Conservation (phyloP, 2,329 filamentous ascomycete genomes). For the Pyricularia sp. region DNA sequence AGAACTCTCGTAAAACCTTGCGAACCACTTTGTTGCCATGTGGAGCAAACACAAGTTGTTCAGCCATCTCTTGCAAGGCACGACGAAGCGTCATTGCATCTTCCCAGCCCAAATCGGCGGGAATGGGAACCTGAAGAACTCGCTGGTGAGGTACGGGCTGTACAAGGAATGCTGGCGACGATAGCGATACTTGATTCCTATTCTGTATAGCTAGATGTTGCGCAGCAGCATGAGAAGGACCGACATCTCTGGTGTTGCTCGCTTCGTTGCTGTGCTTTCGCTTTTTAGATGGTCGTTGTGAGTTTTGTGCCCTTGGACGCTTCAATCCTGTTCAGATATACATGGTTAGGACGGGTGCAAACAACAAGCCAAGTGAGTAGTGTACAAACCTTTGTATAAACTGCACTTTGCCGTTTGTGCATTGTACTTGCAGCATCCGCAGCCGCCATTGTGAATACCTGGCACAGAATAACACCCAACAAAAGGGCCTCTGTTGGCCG, state of each 20-base stretch:
- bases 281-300: not conserved
- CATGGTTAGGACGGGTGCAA: not conserved
- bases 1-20: not conserved
- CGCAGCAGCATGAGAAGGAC: not conserved
- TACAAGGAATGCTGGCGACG: not conserved
- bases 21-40: not conserved
- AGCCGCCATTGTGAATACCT: not conserved
- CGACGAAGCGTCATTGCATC: constrained; percentile 2
- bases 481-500: not conserved
- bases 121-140: not conserved
- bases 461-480: not conserved
- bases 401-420: not conserved
- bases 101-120: not conserved
- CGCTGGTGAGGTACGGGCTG: not conserved
- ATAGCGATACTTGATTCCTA: not conserved
- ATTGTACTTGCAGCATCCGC: constrained; percentile 1
- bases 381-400: not conserved
- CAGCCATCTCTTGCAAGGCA: not conserved
- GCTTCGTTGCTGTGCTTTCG: not conserved
- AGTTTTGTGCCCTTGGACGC: not conserved
- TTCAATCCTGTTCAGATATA: not conserved
- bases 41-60: not conserved
- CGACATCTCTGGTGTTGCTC: not conserved
- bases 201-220: not conserved
- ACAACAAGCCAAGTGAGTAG: not conserved